These are phyloP conservation scores for Benincasa hispida DNA, from an alignment of 306 rosid species.

Conservation along the genomic window DNA sequence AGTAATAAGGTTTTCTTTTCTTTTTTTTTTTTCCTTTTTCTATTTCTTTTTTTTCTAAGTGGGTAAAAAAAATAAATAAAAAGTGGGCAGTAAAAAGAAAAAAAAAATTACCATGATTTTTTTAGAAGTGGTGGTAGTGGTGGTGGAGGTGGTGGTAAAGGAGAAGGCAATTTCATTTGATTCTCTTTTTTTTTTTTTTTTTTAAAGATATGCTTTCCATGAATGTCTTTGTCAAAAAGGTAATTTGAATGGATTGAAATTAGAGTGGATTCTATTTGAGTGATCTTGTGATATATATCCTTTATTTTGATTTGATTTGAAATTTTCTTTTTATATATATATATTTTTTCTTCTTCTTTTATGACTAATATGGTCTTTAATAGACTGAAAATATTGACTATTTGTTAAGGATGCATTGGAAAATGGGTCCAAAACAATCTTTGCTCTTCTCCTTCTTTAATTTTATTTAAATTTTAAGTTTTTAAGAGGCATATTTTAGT, in stretches of 20 bases:
- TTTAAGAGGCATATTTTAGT: too few species aligned
- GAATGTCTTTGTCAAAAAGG: slow-evolving; percentile 10
- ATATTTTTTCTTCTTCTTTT: background rate
- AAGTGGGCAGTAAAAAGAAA: background rate
- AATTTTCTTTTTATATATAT: background rate
- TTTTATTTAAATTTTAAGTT: too few species aligned
- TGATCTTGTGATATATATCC: background rate
- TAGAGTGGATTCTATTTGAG: background rate
- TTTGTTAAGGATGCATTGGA: background rate
- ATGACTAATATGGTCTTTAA: background rate
- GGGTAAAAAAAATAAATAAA: background rate
- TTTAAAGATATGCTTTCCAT: slow-evolving; percentile 4
- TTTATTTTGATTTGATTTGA: background rate
- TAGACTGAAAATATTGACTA: background rate
- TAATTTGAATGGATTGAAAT: slow-evolving; percentile 5
- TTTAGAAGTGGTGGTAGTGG: background rate
- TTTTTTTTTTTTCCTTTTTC: background rate
- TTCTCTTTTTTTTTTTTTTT: background rate
- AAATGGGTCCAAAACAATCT: background rate
- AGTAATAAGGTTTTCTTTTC: slow-evolving; percentile 33
- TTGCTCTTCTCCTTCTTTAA: background rate
- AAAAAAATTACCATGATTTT: background rate
- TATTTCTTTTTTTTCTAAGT: background rate
- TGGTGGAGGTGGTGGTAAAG: background rate
- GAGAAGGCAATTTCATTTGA: slow-evolving; percentile 5